Conservation (phyloP, 2,329 filamentous ascomycete genomes). For the Clonostachys sp. region DNA sequence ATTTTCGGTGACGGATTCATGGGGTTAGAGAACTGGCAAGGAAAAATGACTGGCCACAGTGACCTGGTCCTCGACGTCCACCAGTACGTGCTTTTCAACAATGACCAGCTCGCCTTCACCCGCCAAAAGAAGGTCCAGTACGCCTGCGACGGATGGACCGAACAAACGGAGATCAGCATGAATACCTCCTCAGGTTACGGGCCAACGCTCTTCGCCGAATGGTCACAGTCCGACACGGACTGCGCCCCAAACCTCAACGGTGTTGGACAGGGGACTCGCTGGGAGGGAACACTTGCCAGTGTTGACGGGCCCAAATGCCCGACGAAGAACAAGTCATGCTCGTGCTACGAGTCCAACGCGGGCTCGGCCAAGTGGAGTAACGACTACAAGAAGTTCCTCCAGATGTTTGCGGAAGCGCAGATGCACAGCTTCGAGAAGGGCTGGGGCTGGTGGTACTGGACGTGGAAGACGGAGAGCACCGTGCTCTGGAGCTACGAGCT, state of each 20-base stretch:
- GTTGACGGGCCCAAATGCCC: slow-evolving; percentile 73
- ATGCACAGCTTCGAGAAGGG: slow-evolving; percentile 92
- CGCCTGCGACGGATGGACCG: slow-evolving; percentile 81
- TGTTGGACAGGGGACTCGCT: slow-evolving; percentile 81
- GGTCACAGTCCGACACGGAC: slow-evolving; percentile 96
- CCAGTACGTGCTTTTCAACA: slow-evolving; percentile 98
- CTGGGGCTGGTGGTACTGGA: slow-evolving; percentile 99
- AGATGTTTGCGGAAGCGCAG: slow-evolving; percentile 90
- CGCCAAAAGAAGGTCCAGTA: slow-evolving; percentile 83
- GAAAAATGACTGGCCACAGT: slow-evolving; percentile 66
- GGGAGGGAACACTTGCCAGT: slow-evolving; percentile 81
- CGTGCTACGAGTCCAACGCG: slow-evolving; percentile 72
- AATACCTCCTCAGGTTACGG: slow-evolving; percentile 78
- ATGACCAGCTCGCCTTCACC: slow-evolving; percentile 73
- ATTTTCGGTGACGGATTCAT: slow-evolving; percentile 95
- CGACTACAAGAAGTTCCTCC: slow-evolving; percentile 79
- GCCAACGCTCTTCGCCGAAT: slow-evolving; percentile 92
- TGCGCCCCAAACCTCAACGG: slow-evolving; percentile 86
- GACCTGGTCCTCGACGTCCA: slow-evolving; percentile 90
- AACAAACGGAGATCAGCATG: slow-evolving; percentile 70
- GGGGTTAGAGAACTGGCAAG: slow-evolving; percentile 87
- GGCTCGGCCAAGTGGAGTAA: slow-evolving; percentile 62
- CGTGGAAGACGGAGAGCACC: slow-evolving; percentile 84
- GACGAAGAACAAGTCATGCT: slow-evolving; percentile 58
- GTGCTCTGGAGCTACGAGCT: slow-evolving; percentile 90